Conservation (phyloP, 306 rosid genomes). For the Gastrolobium villosum region DNA sequence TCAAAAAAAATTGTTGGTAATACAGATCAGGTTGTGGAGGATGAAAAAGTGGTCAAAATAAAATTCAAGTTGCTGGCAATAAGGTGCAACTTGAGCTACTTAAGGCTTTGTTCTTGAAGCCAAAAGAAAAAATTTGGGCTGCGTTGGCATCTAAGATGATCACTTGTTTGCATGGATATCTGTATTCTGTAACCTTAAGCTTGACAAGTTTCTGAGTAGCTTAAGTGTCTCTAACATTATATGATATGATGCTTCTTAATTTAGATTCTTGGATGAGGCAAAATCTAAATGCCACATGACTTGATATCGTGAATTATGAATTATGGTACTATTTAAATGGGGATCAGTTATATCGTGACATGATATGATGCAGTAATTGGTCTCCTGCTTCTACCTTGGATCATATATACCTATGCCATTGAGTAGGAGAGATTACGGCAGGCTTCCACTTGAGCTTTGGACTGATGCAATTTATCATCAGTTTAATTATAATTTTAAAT, state of each 20-base stretch:
- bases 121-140: slow-evolving; percentile 7
- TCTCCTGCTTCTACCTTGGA: slow-evolving; percentile 20
- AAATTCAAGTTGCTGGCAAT: slow-evolving; percentile 14
- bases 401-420: slow-evolving; percentile 11
- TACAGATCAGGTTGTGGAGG: background rate
- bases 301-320: background rate
- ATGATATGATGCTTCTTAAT: background rate
- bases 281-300: slow-evolving; percentile 27
- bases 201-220: slow-evolving; percentile 6
- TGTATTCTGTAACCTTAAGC: slow-evolving; percentile 19
- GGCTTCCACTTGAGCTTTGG: slow-evolving; percentile 35
- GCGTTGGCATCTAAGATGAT: background rate
- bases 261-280: slow-evolving; percentile 15
- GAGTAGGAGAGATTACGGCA: slow-evolving; percentile 20
- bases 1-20: background rate
- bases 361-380: background rate
- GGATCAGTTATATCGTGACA: background rate
- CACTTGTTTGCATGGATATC: slow-evolving; percentile 1
- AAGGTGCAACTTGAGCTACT: slow-evolving; percentile 21
- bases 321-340: background rate
- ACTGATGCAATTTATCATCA: background rate
- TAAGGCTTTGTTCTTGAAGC: slow-evolving; percentile 27
- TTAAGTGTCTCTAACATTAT: background rate
- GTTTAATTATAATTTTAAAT: slow-evolving; percentile 30
- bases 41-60: background rate